Conservation (phyloP, 2,329 filamentous ascomycete species). For the Colletotrichum tropicicola region DNA sequence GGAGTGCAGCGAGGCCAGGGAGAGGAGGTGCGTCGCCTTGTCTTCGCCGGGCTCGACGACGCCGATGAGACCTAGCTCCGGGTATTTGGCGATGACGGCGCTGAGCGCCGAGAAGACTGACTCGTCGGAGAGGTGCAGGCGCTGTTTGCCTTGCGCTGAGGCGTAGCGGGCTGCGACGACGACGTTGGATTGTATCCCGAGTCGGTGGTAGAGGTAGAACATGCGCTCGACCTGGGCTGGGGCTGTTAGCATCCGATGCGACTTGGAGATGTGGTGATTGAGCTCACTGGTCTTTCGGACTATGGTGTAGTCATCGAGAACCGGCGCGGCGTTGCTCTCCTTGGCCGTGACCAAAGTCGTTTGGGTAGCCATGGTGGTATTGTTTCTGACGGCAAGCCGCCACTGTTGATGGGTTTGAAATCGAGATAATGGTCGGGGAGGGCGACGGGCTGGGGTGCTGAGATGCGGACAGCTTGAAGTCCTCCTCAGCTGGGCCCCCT, state of each 20-base stretch:
- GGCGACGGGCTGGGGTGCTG: too few species aligned
- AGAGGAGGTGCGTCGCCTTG: neutral
- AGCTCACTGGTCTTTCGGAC: slow-evolving; percentile 9
- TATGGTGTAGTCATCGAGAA: neutral
- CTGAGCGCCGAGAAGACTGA: slow-evolving; percentile 31
- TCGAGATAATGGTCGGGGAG: too few species aligned
- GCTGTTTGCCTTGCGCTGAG: neutral
- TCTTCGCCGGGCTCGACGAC: slow-evolving; percentile 9
- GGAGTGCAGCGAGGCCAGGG: slow-evolving; percentile 10
- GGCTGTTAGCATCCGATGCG: neutral
- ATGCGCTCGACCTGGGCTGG: slow-evolving; percentile 28
- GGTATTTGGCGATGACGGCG: slow-evolving; percentile 28
- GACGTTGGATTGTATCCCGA: slow-evolving; percentile 36
- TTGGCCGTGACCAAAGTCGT: neutral
- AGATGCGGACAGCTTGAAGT: neutral
- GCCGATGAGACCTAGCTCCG: slow-evolving; percentile 30
- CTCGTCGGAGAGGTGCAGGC: slow-evolving; percentile 10
- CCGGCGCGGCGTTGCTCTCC: neutral
- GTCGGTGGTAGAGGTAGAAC: slow-evolving; percentile 32
- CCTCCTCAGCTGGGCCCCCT: too few species aligned
- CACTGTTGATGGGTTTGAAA: too few species aligned
- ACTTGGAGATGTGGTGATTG: too few species aligned
- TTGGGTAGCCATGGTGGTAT: neutral
- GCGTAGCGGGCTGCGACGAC: slow-evolving; percentile 33
- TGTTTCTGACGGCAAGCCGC: too few species aligned